phyloP scores from a whole-genome alignment of 352 stramenopile species.

The Pythium pyrilobum region DNA sequence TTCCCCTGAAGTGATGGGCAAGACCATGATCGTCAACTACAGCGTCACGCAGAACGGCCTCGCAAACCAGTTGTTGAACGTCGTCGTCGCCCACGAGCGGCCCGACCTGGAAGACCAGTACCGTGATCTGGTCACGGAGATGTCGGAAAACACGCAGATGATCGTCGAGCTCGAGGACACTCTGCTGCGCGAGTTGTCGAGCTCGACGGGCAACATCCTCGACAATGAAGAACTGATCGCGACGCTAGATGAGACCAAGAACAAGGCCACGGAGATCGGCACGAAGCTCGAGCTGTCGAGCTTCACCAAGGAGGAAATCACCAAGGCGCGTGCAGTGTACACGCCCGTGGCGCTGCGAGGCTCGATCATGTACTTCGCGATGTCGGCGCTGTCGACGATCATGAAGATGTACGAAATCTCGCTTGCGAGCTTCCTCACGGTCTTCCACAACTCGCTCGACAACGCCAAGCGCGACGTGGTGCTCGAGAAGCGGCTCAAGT shows the following conservation, averaged over 20 bases:
- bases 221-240: constrained; percentile 95
- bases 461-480: constrained; percentile 89
- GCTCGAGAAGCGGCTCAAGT: constrained; percentile 81
- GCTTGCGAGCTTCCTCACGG: constrained; percentile 88
- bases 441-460: constrained; percentile 90
- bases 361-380: constrained; percentile 94
- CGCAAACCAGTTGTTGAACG: constrained; percentile 92
- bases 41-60: constrained; percentile 91
- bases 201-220: constrained; percentile 89
- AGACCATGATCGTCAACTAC: constrained; percentile 97
- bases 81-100: constrained; percentile 91
- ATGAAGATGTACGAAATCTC: constrained; percentile 97
- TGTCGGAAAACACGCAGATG: constrained; percentile 91
- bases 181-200: constrained; percentile 87
- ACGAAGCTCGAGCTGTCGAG: constrained; percentile 89
- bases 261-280: constrained; percentile 92
- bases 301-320: constrained; percentile 94
- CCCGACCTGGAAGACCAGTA: constrained; percentile 93
- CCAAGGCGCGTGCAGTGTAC: constrained; percentile 87
- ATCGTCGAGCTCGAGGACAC: constrained; percentile 93
- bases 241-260: constrained; percentile 94
- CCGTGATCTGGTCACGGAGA: constrained; percentile 87
- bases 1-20: constrained; percentile 94
- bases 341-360: constrained; percentile 89
- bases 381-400: constrained; percentile 88